Evolutionary conservation across 2,329 filamentous ascomycete genomes (phyloP), one percentile per base, ranked within the genome.

Genomic region (Cladophialophora yegresii): DNA sequence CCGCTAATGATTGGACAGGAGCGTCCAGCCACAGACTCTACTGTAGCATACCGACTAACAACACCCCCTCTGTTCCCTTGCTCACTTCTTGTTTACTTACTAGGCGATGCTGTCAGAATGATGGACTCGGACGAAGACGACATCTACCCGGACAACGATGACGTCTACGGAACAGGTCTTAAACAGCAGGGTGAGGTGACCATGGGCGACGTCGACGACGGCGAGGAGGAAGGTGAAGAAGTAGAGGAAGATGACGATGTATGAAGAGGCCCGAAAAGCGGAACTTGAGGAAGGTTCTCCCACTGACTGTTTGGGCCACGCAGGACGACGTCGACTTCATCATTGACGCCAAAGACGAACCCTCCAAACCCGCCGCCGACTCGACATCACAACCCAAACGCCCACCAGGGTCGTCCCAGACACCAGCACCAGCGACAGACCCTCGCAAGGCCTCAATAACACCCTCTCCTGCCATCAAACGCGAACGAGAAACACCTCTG

Each of bases 241-340:
- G 71, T 71, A 23, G 73, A 74, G 43, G 73, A 75, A 63, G 75
- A 78, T 47, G 72, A 69, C 65, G 74, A 78, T 62, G 74, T 76
- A 64, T 71, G 70, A 71, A 74, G n/a, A n/a, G n/a, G n/a, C n/a
- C 55, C 72, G 76, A 43, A 3, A 28, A 28, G 16, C 12, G 22
- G n/a, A 49, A 81, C 62, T 75, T 74, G 62, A 43, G 13, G 73
- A 76, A 43, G 13, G 73, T 76, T 50, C 10, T 16, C 22, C 32
- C 28, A 62, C 51, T 61, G 16, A 61, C 28, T 43, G 36, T 6
- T 20, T n/a, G n/a, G n/a, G n/a, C 33, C 49, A 20, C 61, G 1
- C 64, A 81, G 79, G 79, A 81, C 67, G 79, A 81, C 49, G 80
- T 81, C 67, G 80, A 81, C 69, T 81, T 81, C 62, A 81, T 81